These are phyloP conservation scores for Cetradonia linearis DNA, from an alignment of 495 filamentous ascomycete species.

Conservation along the genomic window DNA sequence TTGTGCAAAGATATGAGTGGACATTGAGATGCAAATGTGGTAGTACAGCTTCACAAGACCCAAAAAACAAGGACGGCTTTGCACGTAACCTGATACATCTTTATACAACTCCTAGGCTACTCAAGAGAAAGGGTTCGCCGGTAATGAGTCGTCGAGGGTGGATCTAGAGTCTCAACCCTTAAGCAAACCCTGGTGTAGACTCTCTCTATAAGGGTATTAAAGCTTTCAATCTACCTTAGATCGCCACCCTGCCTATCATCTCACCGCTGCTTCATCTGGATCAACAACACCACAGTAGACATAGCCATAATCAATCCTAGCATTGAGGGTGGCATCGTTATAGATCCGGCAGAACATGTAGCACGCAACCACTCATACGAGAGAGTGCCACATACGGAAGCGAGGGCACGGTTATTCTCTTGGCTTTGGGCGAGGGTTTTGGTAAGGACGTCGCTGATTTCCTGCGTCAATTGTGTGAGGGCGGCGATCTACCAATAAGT, in stretches of 20 bases:
- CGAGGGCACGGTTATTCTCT: constrained; percentile 5
- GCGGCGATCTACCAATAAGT: not conserved
- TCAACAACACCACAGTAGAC: not conserved
- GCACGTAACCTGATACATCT: too few species aligned
- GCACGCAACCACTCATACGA: not conserved
- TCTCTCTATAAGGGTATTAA: not conserved
- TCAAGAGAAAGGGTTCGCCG: too few species aligned
- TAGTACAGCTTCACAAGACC: too few species aligned
- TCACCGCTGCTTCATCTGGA: not conserved
- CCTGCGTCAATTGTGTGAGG: not conserved
- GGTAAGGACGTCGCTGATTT: constrained; percentile 1
- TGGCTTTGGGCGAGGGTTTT: constrained; percentile 2
- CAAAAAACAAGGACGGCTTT: too few species aligned
- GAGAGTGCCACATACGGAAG: not conserved
- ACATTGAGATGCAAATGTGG: too few species aligned
- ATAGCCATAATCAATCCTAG: not conserved
- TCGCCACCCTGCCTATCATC: too few species aligned
- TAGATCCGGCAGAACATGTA: not conserved
- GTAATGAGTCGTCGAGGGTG: too few species aligned
- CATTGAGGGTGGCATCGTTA: not conserved
- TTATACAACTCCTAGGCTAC: too few species aligned
- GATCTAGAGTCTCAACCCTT: not conserved
- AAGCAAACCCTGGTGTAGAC: not conserved
- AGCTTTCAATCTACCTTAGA: not conserved
- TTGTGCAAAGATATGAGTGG: too few species aligned